Base-by-base conservation (phyloP, 2,329 filamentous ascomycete genomes). In the Paraconiothyrium sp. region DNA sequence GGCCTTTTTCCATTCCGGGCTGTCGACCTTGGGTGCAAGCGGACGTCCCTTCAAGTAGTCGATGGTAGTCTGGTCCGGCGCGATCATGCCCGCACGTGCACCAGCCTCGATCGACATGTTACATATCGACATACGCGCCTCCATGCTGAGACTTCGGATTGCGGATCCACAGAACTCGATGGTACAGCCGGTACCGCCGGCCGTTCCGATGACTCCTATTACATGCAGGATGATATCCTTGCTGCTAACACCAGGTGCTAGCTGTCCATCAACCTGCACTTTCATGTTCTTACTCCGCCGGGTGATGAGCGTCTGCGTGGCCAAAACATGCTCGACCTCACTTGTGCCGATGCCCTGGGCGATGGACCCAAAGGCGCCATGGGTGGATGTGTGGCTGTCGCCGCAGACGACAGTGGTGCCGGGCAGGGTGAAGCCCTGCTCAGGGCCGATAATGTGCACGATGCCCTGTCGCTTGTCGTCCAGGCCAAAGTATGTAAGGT, bases 21-120 rank as follows among this genome's bases (percentile, higher is more conserved):
- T 93, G 76, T 91, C 92, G 67, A 86, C 87, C 80, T 92, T 91
- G 71, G 95, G 95, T 16, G 94, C 94, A 69, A 99, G 84, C 43
- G 95, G 95, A 65, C 90, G 89, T 71, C 91, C 92, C 84, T 95
- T 95, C 73, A 99, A 90, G 78, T 98, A 99, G 69, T 97, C 92
- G 72, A 97, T 97, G 32, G 95, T 98, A 61, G 85, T 91, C 76
- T 97, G 90, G 75, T 99, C 95, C 5, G 95, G 95, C 10, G 95
- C 95, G 62, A 99, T 90, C 93, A 99, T 97, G 69, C 95, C 95
- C 63, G 94, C 94, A 82, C 95, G 88, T 51, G 95, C 95, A 80
- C 95, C 95, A 70, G 86, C 95, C 84, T 99, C 95, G 71, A 98
- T 97, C 14, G 94, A 93, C 95, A 98, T 98, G 84, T 99, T 99